phyloP scores from a whole-genome alignment of 805 yeast genomes.

The Pichia sporocuriosa region DNA sequence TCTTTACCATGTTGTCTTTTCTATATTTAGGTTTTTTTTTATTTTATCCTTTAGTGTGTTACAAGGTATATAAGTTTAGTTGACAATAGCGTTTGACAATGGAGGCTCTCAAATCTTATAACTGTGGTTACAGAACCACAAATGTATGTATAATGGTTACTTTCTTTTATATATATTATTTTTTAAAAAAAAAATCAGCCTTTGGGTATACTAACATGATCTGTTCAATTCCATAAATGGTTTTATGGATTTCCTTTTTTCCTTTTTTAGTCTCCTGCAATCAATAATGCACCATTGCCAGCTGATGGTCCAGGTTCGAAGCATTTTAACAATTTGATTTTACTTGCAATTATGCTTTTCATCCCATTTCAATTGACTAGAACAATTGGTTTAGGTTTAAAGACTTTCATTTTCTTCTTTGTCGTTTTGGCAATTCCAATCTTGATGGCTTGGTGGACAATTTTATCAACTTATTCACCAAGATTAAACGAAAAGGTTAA shows the following conservation, averaged over 20 bases:
- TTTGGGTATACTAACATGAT: too few relatives aligned
- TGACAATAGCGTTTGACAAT: not conserved
- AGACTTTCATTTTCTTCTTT: conserved; percentile 56
- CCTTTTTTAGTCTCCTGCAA: conserved; percentile 71
- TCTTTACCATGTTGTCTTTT: too few relatives aligned
- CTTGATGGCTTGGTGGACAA: conserved; percentile 76
- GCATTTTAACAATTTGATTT: conserved; percentile 57
- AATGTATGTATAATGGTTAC: too few relatives aligned
- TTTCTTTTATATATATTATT: too few relatives aligned
- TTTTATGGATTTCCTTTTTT: too few relatives aligned
- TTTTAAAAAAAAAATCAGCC: too few relatives aligned
- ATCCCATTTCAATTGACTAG: conserved; percentile 60
- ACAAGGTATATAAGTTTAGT: too few relatives aligned
- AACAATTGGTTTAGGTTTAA: conserved; percentile 63
- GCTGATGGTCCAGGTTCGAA: conserved; percentile 88
- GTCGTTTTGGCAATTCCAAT: conserved; percentile 58
- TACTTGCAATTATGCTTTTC: conserved; percentile 43
- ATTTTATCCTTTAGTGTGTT: too few relatives aligned
- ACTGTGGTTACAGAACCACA: conserved; percentile 11
- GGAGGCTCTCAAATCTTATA: conserved; percentile 8
- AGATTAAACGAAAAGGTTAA: conserved; percentile 71
- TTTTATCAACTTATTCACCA: conserved; percentile 71
- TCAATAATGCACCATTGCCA: conserved; percentile 79
- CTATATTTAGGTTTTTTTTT: too few relatives aligned
- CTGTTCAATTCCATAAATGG: too few relatives aligned